Evolutionary conservation across 2,329 filamentous ascomycete species (phyloP), one percentile per base, ranked within the genome.

Genomic region (Aspergillus aculeatinus): DNA sequence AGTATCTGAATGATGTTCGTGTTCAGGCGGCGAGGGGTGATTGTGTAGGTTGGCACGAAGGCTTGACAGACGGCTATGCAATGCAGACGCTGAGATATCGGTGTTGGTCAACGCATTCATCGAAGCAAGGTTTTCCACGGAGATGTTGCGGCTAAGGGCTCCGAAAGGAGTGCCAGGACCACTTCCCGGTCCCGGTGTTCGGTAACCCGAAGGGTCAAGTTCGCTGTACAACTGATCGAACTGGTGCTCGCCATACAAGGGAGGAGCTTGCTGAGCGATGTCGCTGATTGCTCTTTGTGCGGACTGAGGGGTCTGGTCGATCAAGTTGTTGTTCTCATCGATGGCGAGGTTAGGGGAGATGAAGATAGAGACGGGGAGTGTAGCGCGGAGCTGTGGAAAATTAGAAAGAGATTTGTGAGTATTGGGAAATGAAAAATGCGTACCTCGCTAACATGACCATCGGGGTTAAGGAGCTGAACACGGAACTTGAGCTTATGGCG

Each of bases 291-390:
- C 79, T 35, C 77, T 74, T 61, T 80, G 73, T 67, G 81, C 76
- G 60, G 80, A 72, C 71, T 81, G 67, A 16, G 84, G 82, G n/a
- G 80, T 80, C 69, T 87, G 84, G 56, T 84, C 82, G 56, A 91
- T 81, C 2, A 98, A 83, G 68, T 90, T 89, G 68, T 96, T 95
- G 61, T 94, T 86, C 55, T 96, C 92, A 69, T 95, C 91, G 42
- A 97, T 85, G 0, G 92, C 89, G 69, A 96, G 87, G 71, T 95
- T 95, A 0, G 95, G 94, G 5, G 95, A 99, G 66, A 98, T 97
- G 77, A 96, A 97, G 44, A 99, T 88, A 57, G 92, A 92, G 16
- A 98, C 85, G 1, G 95, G 93, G 33, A 98, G 85, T 48, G 92
- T 95, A 51, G 94, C 94, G 55, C 94, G 89, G 55, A 97, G 85